Conservation (phyloP, 2,329 filamentous ascomycete species). For the Botrytis porri region DNA sequence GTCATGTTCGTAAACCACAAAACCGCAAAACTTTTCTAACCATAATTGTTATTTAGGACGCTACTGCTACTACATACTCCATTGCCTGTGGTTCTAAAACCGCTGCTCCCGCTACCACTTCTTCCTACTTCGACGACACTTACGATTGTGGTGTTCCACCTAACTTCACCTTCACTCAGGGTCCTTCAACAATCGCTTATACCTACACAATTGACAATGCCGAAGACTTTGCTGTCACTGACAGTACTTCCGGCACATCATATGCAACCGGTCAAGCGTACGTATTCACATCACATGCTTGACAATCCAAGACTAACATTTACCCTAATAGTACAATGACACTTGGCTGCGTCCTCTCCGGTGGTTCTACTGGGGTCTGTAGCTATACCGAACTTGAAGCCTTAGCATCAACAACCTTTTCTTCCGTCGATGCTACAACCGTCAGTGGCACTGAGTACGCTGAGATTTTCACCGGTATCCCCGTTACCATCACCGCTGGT, state of each 20-base stretch:
- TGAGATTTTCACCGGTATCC: not conserved
- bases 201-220: conserved; percentile 12
- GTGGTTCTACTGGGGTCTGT: conserved; percentile 23
- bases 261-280: not conserved
- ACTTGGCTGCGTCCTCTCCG: conserved; percentile 25
- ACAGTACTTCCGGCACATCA: not conserved
- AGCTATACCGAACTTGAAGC: not conserved
- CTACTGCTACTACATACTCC: conserved; percentile 21
- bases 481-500: conserved; percentile 30
- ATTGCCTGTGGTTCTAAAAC: conserved; percentile 11
- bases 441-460: conserved; percentile 16
- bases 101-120: conserved; percentile 27
- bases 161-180: conserved; percentile 30
- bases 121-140: conserved; percentile 15
- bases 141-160: conserved; percentile 27
- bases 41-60: conserved; percentile 18
- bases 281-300: not conserved
- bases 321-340: conserved; percentile 9
- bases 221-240: not conserved
- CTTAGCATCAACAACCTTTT: not conserved
- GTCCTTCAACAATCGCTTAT: conserved; percentile 29
- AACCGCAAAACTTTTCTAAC: not conserved
- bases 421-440: conserved; percentile 8
- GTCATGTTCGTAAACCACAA: not conserved
- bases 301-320: not conserved